Conservation (phyloP, 2,329 filamentous ascomycete species). For the Aspergillus felis region DNA sequence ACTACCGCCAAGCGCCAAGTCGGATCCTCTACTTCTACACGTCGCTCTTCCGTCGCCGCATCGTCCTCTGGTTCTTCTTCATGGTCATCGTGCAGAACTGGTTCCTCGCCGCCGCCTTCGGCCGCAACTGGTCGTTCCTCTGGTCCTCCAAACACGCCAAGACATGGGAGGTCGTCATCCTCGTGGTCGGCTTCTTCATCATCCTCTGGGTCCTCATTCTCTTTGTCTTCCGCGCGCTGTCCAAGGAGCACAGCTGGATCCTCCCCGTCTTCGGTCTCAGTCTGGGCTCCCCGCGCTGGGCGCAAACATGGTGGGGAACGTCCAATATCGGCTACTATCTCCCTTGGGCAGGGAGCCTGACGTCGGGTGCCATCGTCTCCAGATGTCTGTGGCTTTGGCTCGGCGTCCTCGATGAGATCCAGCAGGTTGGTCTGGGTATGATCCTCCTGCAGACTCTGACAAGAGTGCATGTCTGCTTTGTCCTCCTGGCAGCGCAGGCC, state of each 20-base stretch:
- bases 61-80: slow-evolving; percentile 63
- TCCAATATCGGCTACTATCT: slow-evolving; percentile 57
- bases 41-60: slow-evolving; percentile 57
- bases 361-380: slow-evolving; percentile 52
- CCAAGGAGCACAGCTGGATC: slow-evolving; percentile 60
- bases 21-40: slow-evolving; percentile 62
- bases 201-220: slow-evolving; percentile 50
- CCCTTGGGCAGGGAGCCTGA: slow-evolving; percentile 54
- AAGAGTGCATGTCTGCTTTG: slow-evolving; percentile 59
- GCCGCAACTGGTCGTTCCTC: slow-evolving; percentile 59
- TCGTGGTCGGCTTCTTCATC: slow-evolving; percentile 46
- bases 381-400: slow-evolving; percentile 63
- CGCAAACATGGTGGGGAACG: slow-evolving; percentile 63
- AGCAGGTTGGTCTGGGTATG: slow-evolving; percentile 65
- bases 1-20: slow-evolving; percentile 61
- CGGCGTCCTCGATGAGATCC: slow-evolving; percentile 59
- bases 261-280: slow-evolving; percentile 65
- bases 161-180: slow-evolving; percentile 54
- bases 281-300: slow-evolving; percentile 61
- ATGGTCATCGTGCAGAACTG: slow-evolving; percentile 62
- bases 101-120: slow-evolving; percentile 62
- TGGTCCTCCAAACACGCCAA: slow-evolving; percentile 55
- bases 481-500: slow-evolving; percentile 56
- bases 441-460: slow-evolving; percentile 62
- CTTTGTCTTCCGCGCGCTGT: slow-evolving; percentile 49